These are phyloP conservation scores for Madurella fahalii DNA, from an alignment of 2,329 filamentous ascomycete genomes.

Conservation along the genomic window DNA sequence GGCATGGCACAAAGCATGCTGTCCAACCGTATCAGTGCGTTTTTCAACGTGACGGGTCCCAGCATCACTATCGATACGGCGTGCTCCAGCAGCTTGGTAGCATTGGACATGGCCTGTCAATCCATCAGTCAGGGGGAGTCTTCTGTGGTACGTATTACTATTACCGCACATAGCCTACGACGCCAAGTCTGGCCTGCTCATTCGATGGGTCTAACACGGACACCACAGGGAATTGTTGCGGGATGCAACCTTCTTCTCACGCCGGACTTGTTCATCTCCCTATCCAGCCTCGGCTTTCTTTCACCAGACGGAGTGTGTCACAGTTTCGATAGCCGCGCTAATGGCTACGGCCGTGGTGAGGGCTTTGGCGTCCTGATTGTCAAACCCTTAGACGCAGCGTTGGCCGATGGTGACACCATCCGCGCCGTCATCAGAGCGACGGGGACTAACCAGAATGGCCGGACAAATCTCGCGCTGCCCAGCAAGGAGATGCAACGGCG, in stretches of 20 bases:
- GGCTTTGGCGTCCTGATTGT: conserved; percentile 38
- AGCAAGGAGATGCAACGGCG: conserved; percentile 1
- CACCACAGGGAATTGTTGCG: conserved; percentile 13
- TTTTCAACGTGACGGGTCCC: conserved; percentile 2
- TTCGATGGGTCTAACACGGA: neutral
- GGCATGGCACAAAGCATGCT: conserved; percentile 34
- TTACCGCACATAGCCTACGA: conserved; percentile 28
- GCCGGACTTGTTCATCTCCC: neutral
- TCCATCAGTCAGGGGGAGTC: neutral
- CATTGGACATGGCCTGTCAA: conserved; percentile 1
- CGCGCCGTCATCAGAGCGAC: conserved; percentile 31
- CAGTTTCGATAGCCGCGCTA: conserved; percentile 29
- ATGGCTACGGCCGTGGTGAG: conserved; percentile 51
- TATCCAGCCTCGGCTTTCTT: conserved; percentile 1
- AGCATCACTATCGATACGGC: conserved; percentile 3
- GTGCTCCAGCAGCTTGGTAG: conserved; percentile 2
- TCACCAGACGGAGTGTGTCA: conserved; percentile 1
- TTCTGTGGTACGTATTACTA: neutral
- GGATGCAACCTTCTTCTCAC: conserved; percentile 1
- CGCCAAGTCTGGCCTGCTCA: conserved; percentile 28
- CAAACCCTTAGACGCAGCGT: conserved; percentile 22
- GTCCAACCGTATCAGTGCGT: conserved; percentile 5
- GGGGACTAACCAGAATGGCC: conserved; percentile 21
- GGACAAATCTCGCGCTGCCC: conserved; percentile 8
- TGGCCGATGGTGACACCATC: conserved; percentile 26